Percentiles rank a stretch among this genome's conserved stretches.
These are phyloP conservation scores for Conidiobolus incongruus DNA, from an alignment of 371 early-diverging fungal species.

Conservation along the genomic window DNA sequence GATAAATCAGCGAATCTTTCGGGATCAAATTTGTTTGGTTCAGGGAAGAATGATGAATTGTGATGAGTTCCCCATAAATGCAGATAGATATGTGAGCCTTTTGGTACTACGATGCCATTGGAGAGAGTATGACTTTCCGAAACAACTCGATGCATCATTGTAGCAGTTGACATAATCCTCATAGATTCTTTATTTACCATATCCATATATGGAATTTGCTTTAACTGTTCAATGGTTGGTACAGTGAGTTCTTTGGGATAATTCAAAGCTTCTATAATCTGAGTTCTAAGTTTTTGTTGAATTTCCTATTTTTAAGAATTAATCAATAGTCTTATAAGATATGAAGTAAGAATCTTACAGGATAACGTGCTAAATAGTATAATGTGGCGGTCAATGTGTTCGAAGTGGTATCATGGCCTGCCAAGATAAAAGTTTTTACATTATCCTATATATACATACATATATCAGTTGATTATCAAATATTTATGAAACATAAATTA, in stretches of 20 bases:
- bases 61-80: too few relatives aligned
- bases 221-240: not conserved
- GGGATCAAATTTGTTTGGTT: too few relatives aligned
- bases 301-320: not conserved
- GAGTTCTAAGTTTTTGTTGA: not conserved
- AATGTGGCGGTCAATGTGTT: not conserved
- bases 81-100: too few relatives aligned
- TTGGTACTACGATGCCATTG: too few relatives aligned
- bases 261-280: not conserved
- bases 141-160: too few relatives aligned
- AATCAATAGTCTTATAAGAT: not conserved
- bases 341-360: not conserved
- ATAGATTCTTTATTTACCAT: not conserved
- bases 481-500: too few relatives aligned
- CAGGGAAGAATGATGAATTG: too few relatives aligned
- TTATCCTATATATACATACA: too few relatives aligned
- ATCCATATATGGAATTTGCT: not conserved
- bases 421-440: not conserved
- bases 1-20: too few relatives aligned
- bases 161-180: not conserved
- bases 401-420: slow-evolving; percentile 2
- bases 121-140: too few relatives aligned
- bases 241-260: too few relatives aligned
- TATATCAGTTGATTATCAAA: too few relatives aligned
- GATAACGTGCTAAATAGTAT: not conserved